These are phyloP conservation scores for Salix arbutifolia DNA, from an alignment of 345 rosid genomes.

Conservation along the genomic window DNA sequence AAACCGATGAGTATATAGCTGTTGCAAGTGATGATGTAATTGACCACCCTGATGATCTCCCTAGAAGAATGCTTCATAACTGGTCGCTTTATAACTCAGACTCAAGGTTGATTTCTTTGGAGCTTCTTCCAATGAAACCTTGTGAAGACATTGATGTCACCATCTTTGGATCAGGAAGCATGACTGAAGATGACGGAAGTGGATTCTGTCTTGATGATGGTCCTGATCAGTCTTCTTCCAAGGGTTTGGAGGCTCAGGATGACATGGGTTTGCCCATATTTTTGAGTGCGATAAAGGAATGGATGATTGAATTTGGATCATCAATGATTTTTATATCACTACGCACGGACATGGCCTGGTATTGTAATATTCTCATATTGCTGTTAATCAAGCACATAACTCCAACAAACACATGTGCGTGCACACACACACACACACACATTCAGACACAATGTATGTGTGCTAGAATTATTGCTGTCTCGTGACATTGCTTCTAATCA, in stretches of 20 bases:
- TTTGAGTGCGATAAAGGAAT: constrained; percentile 72
- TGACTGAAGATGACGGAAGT: constrained; percentile 64
- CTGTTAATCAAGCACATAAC: background rate
- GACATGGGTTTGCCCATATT: constrained; percentile 47
- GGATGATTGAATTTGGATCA: constrained; percentile 80
- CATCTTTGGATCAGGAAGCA: constrained; percentile 65
- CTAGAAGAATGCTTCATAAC: constrained; percentile 59
- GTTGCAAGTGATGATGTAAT: constrained; percentile 39
- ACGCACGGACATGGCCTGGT: constrained; percentile 85
- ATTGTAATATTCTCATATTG: constrained; percentile 15
- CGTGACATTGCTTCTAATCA: background rate
- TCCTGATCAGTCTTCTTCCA: constrained; percentile 40
- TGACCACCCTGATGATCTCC: constrained; percentile 47
- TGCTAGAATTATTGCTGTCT: background rate
- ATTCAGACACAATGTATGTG: background rate
- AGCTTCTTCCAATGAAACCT: constrained; percentile 73
- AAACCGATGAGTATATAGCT: constrained; percentile 61
- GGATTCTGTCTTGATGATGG: constrained; percentile 49
- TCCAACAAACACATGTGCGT: background rate
- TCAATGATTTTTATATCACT: constrained; percentile 55
- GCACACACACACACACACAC: background rate
- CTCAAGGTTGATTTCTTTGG: constrained; percentile 62
- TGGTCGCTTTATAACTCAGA: constrained; percentile 89
- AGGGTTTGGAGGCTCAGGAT: constrained; percentile 26
- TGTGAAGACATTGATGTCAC: constrained; percentile 72